These are phyloP conservation scores for Dictyostelium intermedium DNA, from an alignment of 78 protist genomes.

Conservation along the genomic window DNA sequence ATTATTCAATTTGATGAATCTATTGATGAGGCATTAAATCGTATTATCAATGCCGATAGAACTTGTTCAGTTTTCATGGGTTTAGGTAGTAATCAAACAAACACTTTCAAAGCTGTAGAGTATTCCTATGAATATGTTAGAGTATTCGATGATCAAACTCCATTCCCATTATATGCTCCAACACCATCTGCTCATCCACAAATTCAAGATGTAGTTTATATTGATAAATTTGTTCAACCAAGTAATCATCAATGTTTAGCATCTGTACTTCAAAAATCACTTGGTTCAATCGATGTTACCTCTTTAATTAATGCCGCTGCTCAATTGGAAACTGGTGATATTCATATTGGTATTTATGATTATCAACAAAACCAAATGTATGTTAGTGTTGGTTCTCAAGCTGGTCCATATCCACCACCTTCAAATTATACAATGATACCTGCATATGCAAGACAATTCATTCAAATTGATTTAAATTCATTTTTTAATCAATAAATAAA, in stretches of 20 bases:
- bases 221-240: conserved; percentile 76
- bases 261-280: conserved; percentile 12
- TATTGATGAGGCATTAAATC: conserved; percentile 75
- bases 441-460: conserved; percentile 55
- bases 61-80: conserved; percentile 84
- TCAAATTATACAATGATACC: conserved; percentile 8
- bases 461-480: conserved; percentile 61
- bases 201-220: conserved; percentile 33
- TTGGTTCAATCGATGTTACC: conserved; percentile 52
- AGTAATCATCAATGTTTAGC: conserved; percentile 48
- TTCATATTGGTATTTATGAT: conserved; percentile 75
- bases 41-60: conserved; percentile 58
- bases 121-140: conserved; percentile 56
- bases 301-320: conserved; percentile 44
- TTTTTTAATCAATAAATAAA: conserved; percentile 41
- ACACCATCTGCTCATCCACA: conserved; percentile 43
- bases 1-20: conserved; percentile 52
- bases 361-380: conserved; percentile 59
- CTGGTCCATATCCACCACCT: conserved; percentile 10
- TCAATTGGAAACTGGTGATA: conserved; percentile 80
- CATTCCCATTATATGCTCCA: conserved; percentile 58
- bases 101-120: conserved; percentile 80
- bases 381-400: conserved; percentile 44
- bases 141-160: conserved; percentile 77
- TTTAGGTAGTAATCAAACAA: conserved; percentile 64